These are phyloP conservation scores for Ophiostoma perfectum DNA, from an alignment of 2,329 filamentous ascomycete species.

Conservation along the genomic window DNA sequence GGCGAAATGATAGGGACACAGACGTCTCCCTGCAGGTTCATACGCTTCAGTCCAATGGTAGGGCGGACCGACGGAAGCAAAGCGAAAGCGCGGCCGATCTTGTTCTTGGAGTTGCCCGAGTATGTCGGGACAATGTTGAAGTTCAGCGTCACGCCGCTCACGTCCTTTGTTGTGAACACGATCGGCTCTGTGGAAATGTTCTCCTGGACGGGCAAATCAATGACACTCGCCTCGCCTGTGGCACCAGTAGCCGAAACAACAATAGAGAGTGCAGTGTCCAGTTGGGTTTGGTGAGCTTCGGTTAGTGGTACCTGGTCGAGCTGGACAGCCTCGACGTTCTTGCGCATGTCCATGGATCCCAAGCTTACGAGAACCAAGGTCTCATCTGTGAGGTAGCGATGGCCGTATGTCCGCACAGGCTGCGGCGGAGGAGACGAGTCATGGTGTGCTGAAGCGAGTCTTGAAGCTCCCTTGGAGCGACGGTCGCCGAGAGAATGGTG, in stretches of 20 bases:
- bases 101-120: conserved; percentile 78
- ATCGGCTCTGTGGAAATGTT: conserved; percentile 92
- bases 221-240: conserved; percentile 76
- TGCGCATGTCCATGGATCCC: conserved; percentile 90
- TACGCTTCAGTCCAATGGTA: conserved; percentile 75
- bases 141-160: conserved; percentile 75
- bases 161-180: conserved; percentile 74
- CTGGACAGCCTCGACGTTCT: conserved; percentile 71
- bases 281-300: conserved; percentile 83
- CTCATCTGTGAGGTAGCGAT: conserved; percentile 85
- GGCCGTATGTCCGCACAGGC: conserved; percentile 89
- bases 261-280: conserved; percentile 89
- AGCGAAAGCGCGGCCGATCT: conserved; percentile 84
- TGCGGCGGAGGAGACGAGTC: conserved; percentile 41
- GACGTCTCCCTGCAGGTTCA: conserved; percentile 85
- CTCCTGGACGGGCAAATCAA: conserved; percentile 90
- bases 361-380: conserved; percentile 88
- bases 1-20: conserved; percentile 85
- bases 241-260: conserved; percentile 84
- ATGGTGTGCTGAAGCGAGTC: conserved; percentile 31
- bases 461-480: conserved; percentile 44
- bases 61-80: conserved; percentile 81
- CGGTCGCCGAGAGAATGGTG: conserved; percentile 57
- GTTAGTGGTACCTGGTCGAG: conserved; percentile 82
- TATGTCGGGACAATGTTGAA: conserved; percentile 97